Evolutionary conservation across 495 filamentous ascomycete species (phyloP), one percentile per base, ranked within the genome.

Genomic region (Lophiotrema nucula): DNA sequence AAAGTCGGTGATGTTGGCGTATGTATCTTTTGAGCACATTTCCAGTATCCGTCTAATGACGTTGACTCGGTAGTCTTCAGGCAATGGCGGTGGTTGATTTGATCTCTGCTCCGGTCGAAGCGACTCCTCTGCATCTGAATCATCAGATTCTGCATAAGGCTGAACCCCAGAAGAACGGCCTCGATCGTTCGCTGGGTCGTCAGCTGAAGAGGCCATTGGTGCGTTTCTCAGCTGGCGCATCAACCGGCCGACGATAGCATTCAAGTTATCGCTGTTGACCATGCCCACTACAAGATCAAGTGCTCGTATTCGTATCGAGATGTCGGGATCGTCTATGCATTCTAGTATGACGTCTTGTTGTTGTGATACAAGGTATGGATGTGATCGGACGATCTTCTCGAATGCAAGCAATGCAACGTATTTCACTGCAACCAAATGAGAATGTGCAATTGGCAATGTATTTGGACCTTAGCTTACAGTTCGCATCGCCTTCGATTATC

Each of bases 371-470:
- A 98, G 79, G 65, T 85, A 82, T 0, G 93, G 86, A 67, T 98
- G 90, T 4, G 90, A 89, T 8, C 77, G 67, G n/a, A 96, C 92
- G 61, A 98, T 96, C 64, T 88, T 87, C 48, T 92, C 92, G 74
- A 97, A 92, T 15, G 95, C 93, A 31, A 98, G 80, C 26, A 98
- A 78, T 4, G 95, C 93, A 47, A 98, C 95, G 69, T 97, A 98
- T 85, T 93, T 96, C 44, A 98, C 90, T 95, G 44, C 22, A 35
- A 25, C 38, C 2, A 42, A 35, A 60, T 65, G 42, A 65, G 62
- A 56, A 35, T 39, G 13, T 47, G 19, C 4, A 37, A 23, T 33
- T 33, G 16, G 60, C 21, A 31, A 4, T 26, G 42, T 45, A 35
- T 59, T 13, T 33, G 24, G 25, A 68, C 66, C 45, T 48, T 51